Base-by-base conservation (phyloP, 495 filamentous ascomycete genomes). In the Annulohypoxylon bovei region DNA sequence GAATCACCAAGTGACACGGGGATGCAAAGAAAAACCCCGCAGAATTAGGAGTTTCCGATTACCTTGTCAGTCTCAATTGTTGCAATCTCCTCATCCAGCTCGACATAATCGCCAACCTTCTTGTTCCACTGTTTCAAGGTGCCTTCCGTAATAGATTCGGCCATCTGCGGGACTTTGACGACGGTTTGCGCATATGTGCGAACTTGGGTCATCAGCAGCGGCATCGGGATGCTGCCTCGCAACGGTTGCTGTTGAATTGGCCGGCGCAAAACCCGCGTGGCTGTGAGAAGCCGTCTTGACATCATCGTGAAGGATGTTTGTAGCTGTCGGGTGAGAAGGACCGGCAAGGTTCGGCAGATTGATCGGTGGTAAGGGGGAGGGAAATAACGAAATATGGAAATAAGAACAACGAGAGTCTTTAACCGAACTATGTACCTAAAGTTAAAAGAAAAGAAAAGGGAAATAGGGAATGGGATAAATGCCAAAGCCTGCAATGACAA, bases 11-110 rank as follows among this genome's bases (percentile, higher is more conserved):
- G 68, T 74, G 52, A 67, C 8, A 28, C 2, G 22, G n/a, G 44
- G 32, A 46, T 35, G 33, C 44, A 12, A 30, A 16, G 32, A 40
- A 30, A 20, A 65, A n/a, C 14, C 6, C 80, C 14, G 11, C 22
- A 57, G 1, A 55, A 6, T n/a, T 16, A 12, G 37, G 12, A 14
- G 37, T 40, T 53, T 16, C 42, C 2, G n/a, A 1, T 67, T 85
- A 94, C 94, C 92, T 99, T 99, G 86, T 99, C 96, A n/a, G 95
- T 99, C 81, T 99, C 95, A 77, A 99, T 99, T 33, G 96, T 97
- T 28, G 95, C 96, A 76, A 99, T 95, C 79, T 98, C 96, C 80
- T 99, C 96, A 75, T 98, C 96, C 75, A 90, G 90, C 82, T 95
- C 92, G 14, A 99, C 94, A 73, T 87, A 95, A 82, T 99, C 96